Evolutionary conservation across 2,329 filamentous ascomycete genomes (phyloP), one percentile per base, ranked within the genome.

Genomic region (Alternaria sp.): DNA sequence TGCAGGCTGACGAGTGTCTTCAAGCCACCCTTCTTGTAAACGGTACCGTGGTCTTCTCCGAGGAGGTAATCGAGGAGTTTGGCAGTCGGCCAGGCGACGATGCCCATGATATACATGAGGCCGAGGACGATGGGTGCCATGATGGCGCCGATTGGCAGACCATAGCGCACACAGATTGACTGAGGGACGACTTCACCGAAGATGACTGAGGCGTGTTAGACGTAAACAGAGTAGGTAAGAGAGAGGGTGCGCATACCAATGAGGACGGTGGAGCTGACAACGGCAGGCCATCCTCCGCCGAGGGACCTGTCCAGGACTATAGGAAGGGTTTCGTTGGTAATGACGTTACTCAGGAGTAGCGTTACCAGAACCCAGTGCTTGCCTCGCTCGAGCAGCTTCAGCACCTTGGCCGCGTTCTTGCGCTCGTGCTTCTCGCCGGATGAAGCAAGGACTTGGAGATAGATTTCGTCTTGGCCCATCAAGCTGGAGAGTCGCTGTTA

Each of bases 361-460:
- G 96, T 98, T 57, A 99, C 96, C 61, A 99, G 85, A 19, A 99
- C 95, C 96, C 96, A 99, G 81, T 99, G 96, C 80, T 99, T 99
- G 73, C 96, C 96, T 73, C 88, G 91, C 68, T 93, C 89, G 59
- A 99, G 83, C 26, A 99, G 84, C 46, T 89, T 86, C 71, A 96
- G 86, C 11, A 99, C 96, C 68, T 89, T 90, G 60, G 87, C 88
- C 1, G 96, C 96, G 77, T 97, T 93, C 76, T 89, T 93, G 75
- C 90, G 90, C 81, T 98, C 95, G n/a, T 89, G 85, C 59, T 91
- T 93, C 80, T 93, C 90, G 49, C 91, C 90, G 57, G 96, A 96
- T 44, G 91, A 90, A 55, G 93, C 90, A 68, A 99, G 91, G 68
- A 99, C 96, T 81, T 97, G 96, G 15, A 99, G 87, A 80, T 99